Base-by-base conservation (phyloP, 139 green algal genomes). In the Chlorella sp. region DNA sequence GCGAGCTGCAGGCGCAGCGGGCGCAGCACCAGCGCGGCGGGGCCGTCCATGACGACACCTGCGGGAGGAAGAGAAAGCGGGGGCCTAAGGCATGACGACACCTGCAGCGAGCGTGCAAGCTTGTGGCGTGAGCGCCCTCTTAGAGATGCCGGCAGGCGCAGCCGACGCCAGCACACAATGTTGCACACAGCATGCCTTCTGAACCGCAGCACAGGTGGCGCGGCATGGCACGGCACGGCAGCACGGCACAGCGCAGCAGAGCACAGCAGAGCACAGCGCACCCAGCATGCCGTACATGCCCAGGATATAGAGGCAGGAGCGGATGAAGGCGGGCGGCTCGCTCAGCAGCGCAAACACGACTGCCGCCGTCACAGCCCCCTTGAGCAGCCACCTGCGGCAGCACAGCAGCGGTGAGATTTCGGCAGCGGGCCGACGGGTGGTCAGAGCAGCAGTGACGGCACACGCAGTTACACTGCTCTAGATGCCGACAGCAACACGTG, bases 31-130 rank as follows among this genome's bases (percentile, higher is more conserved):
- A 73, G 58, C 24, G 77, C 77, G 8, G 60, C 77, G 24, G 77
- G 77, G 2, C 77, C 77, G 41, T 83, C 77, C 77, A 83, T 83
- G 13, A 83, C 60, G 24, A 83, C 77, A 16, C 69, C 69, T 75
- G 69, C 67, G 30, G 19, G 34, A 1, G 0, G 16, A 16, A 3
- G 16, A 26, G 51, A 3, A 16, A 3, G 51, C 13, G 14, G 51
- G 16, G 51, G 24, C 13, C 22, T 2, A 60, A 16, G 14, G 51
- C 9, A 60, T 60, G 14, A n/a, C n/a, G n/a, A n/a, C n/a, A n/a
- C n/a, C n/a, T n/a, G n/a, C n/a, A n/a, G n/a, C n/a, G n/a, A n/a
- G n/a, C n/a, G n/a, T n/a, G n/a, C n/a, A n/a, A n/a, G n/a, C n/a
- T n/a, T n/a, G n/a, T n/a, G n/a, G n/a, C n/a, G n/a, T n/a, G n/a